Base-by-base conservation (phyloP, 192 early-diverging fungal species). In the Coemansia reversa region DNA sequence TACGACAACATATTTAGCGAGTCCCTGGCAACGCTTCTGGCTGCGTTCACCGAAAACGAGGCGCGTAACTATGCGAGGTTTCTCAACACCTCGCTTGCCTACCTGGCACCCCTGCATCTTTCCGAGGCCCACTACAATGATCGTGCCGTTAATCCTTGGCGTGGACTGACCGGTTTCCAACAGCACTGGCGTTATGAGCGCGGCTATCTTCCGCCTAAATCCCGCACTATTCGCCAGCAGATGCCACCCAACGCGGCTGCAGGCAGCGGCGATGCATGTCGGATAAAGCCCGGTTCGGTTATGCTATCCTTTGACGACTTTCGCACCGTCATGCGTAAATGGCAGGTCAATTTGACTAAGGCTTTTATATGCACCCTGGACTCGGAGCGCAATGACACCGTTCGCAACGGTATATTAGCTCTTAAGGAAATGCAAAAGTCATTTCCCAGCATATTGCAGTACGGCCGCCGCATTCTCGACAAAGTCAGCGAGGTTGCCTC, bases 321-420 rank as follows among this genome's bases (percentile, higher is more conserved):
- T 35, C 64, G 77, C 47, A 71, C 68, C 18, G 67, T 79, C 27
- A 79, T 79, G 77, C 68, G 71, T 49, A 79, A 79, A 32, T 79
- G 71, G 72, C 71, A 79, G 60, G 58, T 74, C 23, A 66, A 62
- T 22, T 27, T 79, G 57, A 70, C 67, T 55, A 73, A 71, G 62
- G 67, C 68, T 18, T 74, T 79, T 61, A 60, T 70, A 19, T 25
- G 27, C 8, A 63, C 62, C 0, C 51, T 79, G 50, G 71, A 67
- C 19, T 64, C 67, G 12, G 55, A 67, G 19, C 71, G 70, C 33
- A 74, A 65, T 52, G 68, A 74, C 55, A 79, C 77, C 3, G 77
- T 79, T 48, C 71, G 77, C 58, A 79, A 79, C n/a, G 72, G 70
- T 3, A 74, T 79, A 7, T 19, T 74, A 48, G 72, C 77, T 18